Conservation (phyloP, 192 early-diverging fungal genomes). For the Lunasporangiospora selenospora region DNA sequence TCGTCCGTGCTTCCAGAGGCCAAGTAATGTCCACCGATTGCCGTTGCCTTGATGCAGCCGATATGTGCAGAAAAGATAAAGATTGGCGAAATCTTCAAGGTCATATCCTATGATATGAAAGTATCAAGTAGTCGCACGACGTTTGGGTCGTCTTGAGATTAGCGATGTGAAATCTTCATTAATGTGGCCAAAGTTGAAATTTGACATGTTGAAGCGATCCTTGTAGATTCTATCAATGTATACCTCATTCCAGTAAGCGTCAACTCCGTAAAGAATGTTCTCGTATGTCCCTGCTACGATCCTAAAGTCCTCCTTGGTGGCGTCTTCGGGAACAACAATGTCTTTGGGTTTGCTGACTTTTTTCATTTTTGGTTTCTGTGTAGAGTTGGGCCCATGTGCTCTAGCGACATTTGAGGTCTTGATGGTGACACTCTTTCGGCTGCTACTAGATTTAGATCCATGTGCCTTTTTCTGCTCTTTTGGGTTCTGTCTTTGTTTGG, state of each 20-base stretch:
- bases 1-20: slow-evolving; percentile 98
- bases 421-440: too few relatives aligned
- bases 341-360: slow-evolving; percentile 39
- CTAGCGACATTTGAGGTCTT: too few relatives aligned
- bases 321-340: slow-evolving; percentile 25
- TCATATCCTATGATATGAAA: slow-evolving; percentile 28
- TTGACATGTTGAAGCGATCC: too few relatives aligned
- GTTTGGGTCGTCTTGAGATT: not conserved
- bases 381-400: too few relatives aligned
- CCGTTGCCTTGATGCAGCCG: slow-evolving; percentile 89
- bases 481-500: too few relatives aligned
- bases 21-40: slow-evolving; percentile 77
- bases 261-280: slow-evolving; percentile 93
- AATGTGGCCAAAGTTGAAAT: too few relatives aligned
- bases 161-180: too few relatives aligned
- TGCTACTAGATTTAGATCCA: too few relatives aligned
- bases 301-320: slow-evolving; percentile 58
- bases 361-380: too few relatives aligned
- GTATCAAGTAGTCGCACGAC: not conserved
- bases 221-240: too few relatives aligned
- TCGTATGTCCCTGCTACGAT: slow-evolving; percentile 93
- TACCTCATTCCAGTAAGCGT: slow-evolving; percentile 64
- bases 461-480: too few relatives aligned
- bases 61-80: slow-evolving; percentile 98
- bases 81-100: slow-evolving; percentile 66